Evolutionary conservation across 2,329 filamentous ascomycete species (phyloP).

Genomic region (Macroventuria anomochaeta): DNA sequence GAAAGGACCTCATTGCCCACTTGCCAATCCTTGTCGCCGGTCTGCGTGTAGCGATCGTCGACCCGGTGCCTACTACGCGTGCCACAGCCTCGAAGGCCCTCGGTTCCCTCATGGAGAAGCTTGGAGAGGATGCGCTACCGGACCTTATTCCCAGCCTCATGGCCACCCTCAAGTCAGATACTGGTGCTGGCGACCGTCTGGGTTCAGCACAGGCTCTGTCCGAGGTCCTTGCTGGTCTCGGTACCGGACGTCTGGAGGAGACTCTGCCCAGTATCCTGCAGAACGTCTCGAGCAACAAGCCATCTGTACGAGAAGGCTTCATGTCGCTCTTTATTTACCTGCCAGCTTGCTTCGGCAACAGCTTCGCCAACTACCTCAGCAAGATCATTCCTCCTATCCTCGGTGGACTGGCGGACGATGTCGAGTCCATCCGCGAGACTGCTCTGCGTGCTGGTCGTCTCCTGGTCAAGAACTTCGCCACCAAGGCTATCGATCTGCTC

Average conservation of each 20-base stretch:
- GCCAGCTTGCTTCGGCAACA: slow-evolving; percentile 98
- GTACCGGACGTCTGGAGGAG: slow-evolving; percentile 90
- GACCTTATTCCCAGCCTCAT: slow-evolving; percentile 98
- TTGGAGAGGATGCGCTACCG: slow-evolving; percentile 94
- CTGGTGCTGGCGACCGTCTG: slow-evolving; percentile 91
- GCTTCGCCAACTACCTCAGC: slow-evolving; percentile 93
- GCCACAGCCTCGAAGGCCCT: slow-evolving; percentile 95
- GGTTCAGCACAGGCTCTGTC: slow-evolving; percentile 95
- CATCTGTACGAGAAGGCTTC: slow-evolving; percentile 93
- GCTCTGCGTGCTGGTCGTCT: slow-evolving; percentile 90
- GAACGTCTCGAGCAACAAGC: slow-evolving; percentile 89
- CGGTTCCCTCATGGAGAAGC: slow-evolving; percentile 95
- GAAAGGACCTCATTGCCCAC: slow-evolving; percentile 90
- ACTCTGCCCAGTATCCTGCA: slow-evolving; percentile 95
- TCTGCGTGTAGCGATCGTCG: slow-evolving; percentile 85
- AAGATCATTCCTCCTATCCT: slow-evolving; percentile 96
- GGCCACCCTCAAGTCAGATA: slow-evolving; percentile 96
- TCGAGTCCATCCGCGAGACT: slow-evolving; percentile 97
- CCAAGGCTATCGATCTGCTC: slow-evolving; percentile 90
- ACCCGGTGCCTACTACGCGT: slow-evolving; percentile 94
- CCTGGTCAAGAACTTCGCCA: slow-evolving; percentile 97
- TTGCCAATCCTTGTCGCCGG: slow-evolving; percentile 91
- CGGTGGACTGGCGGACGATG: slow-evolving; percentile 89
- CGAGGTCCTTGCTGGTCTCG: slow-evolving; percentile 93
- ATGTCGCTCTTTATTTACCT: slow-evolving; percentile 99